Percentiles rank a stretch among this genome's conserved stretches.
These are phyloP conservation scores for Aspergillus amoenus DNA, from an alignment of 2,329 filamentous ascomycete species.

Conservation along the genomic window DNA sequence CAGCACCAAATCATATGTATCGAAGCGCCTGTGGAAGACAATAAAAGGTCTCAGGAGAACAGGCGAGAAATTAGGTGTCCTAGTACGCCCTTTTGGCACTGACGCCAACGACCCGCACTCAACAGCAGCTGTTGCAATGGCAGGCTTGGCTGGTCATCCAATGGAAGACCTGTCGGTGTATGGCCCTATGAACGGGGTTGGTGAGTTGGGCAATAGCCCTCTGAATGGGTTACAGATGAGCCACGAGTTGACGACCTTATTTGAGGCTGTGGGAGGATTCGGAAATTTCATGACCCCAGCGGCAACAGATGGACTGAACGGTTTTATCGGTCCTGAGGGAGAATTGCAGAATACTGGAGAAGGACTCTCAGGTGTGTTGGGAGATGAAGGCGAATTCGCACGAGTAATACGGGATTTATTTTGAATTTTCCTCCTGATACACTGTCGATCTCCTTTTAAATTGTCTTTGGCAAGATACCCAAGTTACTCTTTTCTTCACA, in stretches of 20 bases:
- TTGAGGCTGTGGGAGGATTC: conserved; percentile 62
- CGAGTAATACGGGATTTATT: conserved; percentile 61
- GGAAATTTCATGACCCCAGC: conserved; percentile 38
- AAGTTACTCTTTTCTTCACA: background rate
- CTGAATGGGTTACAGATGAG: conserved; percentile 60
- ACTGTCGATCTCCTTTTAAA: background rate
- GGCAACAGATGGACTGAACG: conserved; percentile 37
- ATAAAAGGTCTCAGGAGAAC: conserved; percentile 64
- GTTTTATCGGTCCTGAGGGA: conserved; percentile 38
- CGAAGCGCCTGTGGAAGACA: conserved; percentile 63
- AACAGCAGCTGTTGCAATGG: conserved; percentile 65
- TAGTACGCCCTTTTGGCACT: conserved; percentile 37
- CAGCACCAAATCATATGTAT: conserved; percentile 61
- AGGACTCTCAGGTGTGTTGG: conserved; percentile 46
- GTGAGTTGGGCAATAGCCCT: conserved; percentile 53
- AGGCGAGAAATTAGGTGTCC: conserved; percentile 60
- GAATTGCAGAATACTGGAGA: conserved; percentile 45
- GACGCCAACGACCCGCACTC: conserved; percentile 58
- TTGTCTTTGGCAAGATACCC: conserved; percentile 2
- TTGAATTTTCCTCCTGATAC: conserved; percentile 29
- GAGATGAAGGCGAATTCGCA: conserved; percentile 59
- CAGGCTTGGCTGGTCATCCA: conserved; percentile 61
- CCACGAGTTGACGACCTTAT: conserved; percentile 61
- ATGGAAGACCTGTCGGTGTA: conserved; percentile 59
- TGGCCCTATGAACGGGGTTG: conserved; percentile 34